These are phyloP conservation scores for Vigna mungo DNA, from an alignment of 306 rosid species.

Conservation along the genomic window DNA sequence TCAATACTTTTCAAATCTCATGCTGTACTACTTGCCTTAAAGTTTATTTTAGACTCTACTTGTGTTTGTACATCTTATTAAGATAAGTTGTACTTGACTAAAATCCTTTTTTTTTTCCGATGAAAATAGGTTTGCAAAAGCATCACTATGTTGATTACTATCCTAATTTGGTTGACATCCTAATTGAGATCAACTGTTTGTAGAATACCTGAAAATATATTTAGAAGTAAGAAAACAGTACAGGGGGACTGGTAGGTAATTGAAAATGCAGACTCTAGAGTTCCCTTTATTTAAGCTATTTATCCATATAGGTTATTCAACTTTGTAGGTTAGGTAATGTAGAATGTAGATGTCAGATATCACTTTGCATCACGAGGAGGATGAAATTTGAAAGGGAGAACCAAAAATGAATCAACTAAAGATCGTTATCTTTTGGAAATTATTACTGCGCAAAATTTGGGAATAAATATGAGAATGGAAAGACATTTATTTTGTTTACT, in stretches of 20 bases:
- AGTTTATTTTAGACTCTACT: constrained; percentile 9
- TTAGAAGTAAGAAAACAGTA: too few species aligned
- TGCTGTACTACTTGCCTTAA: neutral
- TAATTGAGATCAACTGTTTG: too few species aligned
- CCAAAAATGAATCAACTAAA: neutral
- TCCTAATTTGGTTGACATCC: too few species aligned
- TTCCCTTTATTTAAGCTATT: neutral
- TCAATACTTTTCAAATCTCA: constrained; percentile 34
- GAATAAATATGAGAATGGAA: constrained; percentile 10
- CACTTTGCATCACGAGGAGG: constrained; percentile 1
- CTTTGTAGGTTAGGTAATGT: constrained; percentile 3
- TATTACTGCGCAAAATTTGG: constrained; percentile 6
- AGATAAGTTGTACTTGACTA: neutral
- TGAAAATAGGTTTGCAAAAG: too few species aligned
- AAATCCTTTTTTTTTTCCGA: too few species aligned
- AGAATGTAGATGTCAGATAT: constrained; percentile 13
- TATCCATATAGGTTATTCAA: neutral
- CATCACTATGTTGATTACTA: too few species aligned
- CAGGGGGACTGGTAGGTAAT: too few species aligned
- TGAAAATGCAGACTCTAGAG: too few species aligned
- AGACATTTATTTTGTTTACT: neutral
- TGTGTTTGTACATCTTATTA: neutral
- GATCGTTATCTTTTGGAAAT: constrained; percentile 24
- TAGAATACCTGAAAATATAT: too few species aligned
- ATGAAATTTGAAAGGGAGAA: constrained; percentile 28